phyloP scores from a whole-genome alignment of 768 basidiomycete species.

The Collybia nuda region DNA sequence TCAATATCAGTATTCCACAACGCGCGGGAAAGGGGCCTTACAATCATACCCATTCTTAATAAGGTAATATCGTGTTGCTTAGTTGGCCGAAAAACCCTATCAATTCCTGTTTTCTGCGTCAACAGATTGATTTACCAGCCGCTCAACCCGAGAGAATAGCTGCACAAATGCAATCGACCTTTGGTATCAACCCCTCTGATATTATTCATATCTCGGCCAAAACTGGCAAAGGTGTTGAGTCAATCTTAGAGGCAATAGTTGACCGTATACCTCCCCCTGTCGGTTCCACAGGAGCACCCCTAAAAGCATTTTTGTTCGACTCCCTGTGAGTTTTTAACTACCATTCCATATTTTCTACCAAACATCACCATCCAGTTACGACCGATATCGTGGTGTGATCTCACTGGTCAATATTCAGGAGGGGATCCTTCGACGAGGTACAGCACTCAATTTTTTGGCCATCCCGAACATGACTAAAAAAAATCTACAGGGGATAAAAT shows the following conservation, averaged over 20 bases:
- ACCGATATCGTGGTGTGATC: conserved; percentile 94
- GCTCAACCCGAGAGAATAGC: conserved; percentile 81
- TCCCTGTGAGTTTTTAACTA: conserved; percentile 59
- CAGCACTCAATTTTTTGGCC: conserved; percentile 1
- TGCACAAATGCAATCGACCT: conserved; percentile 77
- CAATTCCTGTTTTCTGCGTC: neutral
- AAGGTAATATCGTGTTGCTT: conserved; percentile 51
- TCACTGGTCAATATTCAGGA: conserved; percentile 82
- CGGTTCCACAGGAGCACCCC: conserved; percentile 47
- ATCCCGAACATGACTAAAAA: neutral
- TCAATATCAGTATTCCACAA: conserved; percentile 93
- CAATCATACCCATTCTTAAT: conserved; percentile 89
- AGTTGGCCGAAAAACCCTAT: too few relatives aligned
- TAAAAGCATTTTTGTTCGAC: conserved; percentile 92
- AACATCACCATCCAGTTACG: conserved; percentile 59
- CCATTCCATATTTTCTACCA: neutral
- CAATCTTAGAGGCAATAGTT: conserved; percentile 77
- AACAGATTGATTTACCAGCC: conserved; percentile 88
- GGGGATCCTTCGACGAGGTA: conserved; percentile 83
- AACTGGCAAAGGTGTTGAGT: conserved; percentile 80
- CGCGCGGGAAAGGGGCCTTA: conserved; percentile 77
- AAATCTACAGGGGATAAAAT: conserved; percentile 79
- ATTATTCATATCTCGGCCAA: conserved; percentile 90
- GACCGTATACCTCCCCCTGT: conserved; percentile 82
- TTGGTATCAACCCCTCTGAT: conserved; percentile 74